Base-by-base conservation (phyloP, 768 basidiomycete species). In the Astraeus odoratus region DNA sequence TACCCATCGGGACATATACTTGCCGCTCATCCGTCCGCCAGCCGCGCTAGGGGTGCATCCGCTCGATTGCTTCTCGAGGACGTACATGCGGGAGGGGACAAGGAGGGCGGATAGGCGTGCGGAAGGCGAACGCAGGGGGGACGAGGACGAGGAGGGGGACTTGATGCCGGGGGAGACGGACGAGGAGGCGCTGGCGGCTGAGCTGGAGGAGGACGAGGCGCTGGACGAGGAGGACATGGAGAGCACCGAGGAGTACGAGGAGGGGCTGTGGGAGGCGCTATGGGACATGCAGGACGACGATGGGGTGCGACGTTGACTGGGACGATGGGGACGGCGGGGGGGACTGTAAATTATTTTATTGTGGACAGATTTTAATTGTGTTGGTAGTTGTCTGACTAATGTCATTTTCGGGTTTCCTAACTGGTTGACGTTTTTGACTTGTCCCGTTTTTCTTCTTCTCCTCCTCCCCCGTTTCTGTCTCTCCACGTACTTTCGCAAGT, bases 151-250 rank as follows among this genome's bases (percentile, higher is more conserved):
- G 10, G 61, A 61, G 0, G 64, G 50, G 4, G 46, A 57, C 1
- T 43, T 67, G 3, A 54, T 70, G 47, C 29, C 59, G 12, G 57
- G 58, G n/a, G 57, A 53, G 39, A 62, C 62, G 4, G 70, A 78
- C 42, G 64, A 68, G 16, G 66, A 64, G 15, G 63, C 51, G 19
- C 43, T 76, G 30, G 49, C 48, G 15, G 53, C 46, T 1, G 77
- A 75, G 52, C 50, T 78, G 39, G 42, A 56, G 18, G 72, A 72
- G 7, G 79, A 80, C 24, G 65, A 57, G 5, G 51, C 55, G 18
- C 52, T 73, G 36, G 73, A 80, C 26, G 42, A 54, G 22, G 29
- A 35, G 42, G 76, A 80, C 47, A 38, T 45, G 25, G 47, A 46
- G 23, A 27, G 50, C 12, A 70, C 66, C 19, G 53, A 47, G 25